Evolutionary conservation across 2,329 filamentous ascomycete genomes (phyloP).

Genomic region (Truncatella angustata): DNA sequence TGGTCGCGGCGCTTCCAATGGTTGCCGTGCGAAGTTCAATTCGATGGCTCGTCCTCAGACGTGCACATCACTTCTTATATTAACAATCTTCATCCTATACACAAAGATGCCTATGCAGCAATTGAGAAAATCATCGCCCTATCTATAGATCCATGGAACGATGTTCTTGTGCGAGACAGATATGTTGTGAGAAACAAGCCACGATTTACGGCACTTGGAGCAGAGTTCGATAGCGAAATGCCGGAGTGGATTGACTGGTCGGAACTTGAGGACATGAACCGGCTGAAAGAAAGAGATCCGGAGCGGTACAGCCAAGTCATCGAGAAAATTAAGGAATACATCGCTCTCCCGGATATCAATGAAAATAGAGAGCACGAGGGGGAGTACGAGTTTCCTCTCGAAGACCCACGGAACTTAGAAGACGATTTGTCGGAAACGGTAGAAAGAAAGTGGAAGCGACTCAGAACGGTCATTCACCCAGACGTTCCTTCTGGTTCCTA

Average conservation of each 20-base stretch:
- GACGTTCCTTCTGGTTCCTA: not conserved
- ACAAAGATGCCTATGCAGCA: slow-evolving; percentile 60
- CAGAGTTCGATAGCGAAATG: not conserved
- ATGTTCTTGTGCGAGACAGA: slow-evolving; percentile 3
- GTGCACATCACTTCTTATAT: slow-evolving; percentile 55
- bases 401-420: not conserved
- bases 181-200: slow-evolving; percentile 3
- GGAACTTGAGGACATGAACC: not conserved
- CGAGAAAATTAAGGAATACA: not conserved
- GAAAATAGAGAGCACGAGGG: not conserved
- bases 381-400: not conserved
- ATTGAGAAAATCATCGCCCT: slow-evolving; percentile 40
- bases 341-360: not conserved
- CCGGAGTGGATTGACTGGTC: not conserved
- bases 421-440: not conserved
- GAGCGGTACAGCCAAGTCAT: not conserved
- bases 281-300: slow-evolving; percentile 9
- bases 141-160: slow-evolving; percentile 45
- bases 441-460: not conserved
- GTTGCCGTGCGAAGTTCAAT: slow-evolving; percentile 49
- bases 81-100: slow-evolving; percentile 59
- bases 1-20: slow-evolving; percentile 34
- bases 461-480: not conserved
- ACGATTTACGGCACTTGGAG: not conserved
- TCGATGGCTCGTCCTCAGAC: slow-evolving; percentile 27